Percentiles rank a stretch among this genome's conserved stretches.
These are phyloP conservation scores for Mucor racemosus DNA, from an alignment of 371 early-diverging fungal species.

Conservation along the genomic window DNA sequence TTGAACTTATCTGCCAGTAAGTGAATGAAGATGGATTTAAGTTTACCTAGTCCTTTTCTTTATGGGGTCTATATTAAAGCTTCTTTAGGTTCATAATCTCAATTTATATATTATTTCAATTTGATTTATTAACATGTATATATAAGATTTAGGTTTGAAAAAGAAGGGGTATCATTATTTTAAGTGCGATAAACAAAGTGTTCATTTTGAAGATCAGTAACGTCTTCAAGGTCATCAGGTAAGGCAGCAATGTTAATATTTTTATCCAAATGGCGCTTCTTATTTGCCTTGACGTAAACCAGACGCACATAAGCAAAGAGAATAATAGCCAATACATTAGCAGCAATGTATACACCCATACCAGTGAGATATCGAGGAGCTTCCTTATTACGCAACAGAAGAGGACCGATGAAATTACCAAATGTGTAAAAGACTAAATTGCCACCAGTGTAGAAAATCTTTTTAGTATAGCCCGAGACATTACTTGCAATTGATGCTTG, in stretches of 20 bases:
- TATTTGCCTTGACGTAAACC: conserved; percentile 19
- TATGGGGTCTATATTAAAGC: too few species aligned
- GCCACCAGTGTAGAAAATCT: conserved; percentile 23
- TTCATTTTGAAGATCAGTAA: conserved; percentile 24
- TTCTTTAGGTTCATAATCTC: too few species aligned
- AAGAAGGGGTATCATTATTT: neutral
- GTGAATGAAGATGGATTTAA: too few species aligned
- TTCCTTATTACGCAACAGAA: conserved; percentile 21
- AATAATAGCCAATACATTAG: conserved; percentile 26
- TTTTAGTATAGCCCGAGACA: conserved; percentile 36
- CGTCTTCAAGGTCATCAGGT: conserved; percentile 21
- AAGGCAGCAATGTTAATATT: conserved; percentile 9
- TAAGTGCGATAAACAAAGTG: conserved; percentile 28
- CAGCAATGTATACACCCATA: conserved; percentile 38
- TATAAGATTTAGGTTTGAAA: neutral
- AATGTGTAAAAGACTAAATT: conserved; percentile 27
- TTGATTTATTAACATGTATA: too few species aligned
- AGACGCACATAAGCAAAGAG: conserved; percentile 28
- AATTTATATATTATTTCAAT: too few species aligned
- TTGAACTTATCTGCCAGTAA: too few species aligned
- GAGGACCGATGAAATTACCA: conserved; percentile 30
- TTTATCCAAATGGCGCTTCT: conserved; percentile 11
- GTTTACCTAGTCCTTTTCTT: too few species aligned
- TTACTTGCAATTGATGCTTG: conserved; percentile 25
- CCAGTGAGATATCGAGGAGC: conserved; percentile 39